A percentile compares a stretch with the other conserved stretches of the same genome.
phyloP scores from a whole-genome alignment of 2,329 filamentous ascomycete species.

The Alternaria hordeiaustralica region DNA sequence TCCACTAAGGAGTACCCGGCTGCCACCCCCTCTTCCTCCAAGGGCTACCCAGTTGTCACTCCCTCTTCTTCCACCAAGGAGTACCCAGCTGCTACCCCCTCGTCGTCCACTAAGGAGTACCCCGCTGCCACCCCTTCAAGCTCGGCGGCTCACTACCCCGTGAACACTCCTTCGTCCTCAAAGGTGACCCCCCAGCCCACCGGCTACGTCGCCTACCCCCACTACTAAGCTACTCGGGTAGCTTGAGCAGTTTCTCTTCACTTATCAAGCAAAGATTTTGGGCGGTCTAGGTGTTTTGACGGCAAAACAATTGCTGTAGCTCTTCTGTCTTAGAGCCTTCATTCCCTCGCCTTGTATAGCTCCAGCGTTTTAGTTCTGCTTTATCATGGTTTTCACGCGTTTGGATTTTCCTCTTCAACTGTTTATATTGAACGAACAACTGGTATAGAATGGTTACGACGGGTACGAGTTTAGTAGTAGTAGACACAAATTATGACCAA shows the following conservation, averaged over 20 bases:
- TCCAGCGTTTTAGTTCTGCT: slow-evolving; percentile 20
- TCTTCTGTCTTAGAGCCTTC: slow-evolving; percentile 6
- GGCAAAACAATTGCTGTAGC: slow-evolving; percentile 5
- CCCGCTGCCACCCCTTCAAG: slow-evolving; percentile 7
- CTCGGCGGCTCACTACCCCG: neutral
- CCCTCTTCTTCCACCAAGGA: slow-evolving; percentile 12
- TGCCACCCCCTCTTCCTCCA: neutral
- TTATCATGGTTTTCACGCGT: neutral
- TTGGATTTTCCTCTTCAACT: slow-evolving; percentile 14
- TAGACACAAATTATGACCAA: slow-evolving; percentile 68
- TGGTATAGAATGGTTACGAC: slow-evolving; percentile 11
- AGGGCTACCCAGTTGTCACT: neutral
- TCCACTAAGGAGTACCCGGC: slow-evolving; percentile 1
- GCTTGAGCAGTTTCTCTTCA: slow-evolving; percentile 5
- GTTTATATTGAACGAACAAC: slow-evolving; percentile 16
- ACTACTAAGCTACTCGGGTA: slow-evolving; percentile 17
- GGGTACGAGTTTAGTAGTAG: slow-evolving; percentile 51
- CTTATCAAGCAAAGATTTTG: slow-evolving; percentile 7
- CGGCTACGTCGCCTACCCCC: slow-evolving; percentile 15
- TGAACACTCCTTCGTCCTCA: neutral
- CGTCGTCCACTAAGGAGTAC: slow-evolving; percentile 5
- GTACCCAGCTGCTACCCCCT: slow-evolving; percentile 6
- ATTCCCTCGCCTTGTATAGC: slow-evolving; percentile 32
- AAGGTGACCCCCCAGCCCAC: slow-evolving; percentile 18
- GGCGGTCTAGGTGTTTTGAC: slow-evolving; percentile 12